These are phyloP conservation scores for Suhomyces terraborum DNA, from an alignment of 1,139 yeast genomes.

Conservation along the genomic window DNA sequence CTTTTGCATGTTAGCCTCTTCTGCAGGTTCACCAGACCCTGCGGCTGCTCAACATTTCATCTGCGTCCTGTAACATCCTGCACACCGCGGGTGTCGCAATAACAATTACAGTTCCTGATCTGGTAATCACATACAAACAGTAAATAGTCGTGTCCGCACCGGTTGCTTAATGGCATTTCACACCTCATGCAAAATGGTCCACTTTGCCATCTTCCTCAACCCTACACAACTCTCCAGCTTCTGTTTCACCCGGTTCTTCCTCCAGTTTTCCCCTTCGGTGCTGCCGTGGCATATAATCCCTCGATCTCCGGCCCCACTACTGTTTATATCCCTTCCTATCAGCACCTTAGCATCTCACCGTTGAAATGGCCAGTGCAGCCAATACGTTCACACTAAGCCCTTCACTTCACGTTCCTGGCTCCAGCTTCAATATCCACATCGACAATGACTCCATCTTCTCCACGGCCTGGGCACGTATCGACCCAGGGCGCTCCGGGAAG, in stretches of 20 bases:
- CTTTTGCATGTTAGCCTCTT: too few species aligned
- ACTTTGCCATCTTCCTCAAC: neutral
- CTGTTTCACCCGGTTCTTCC: neutral
- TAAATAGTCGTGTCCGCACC: constrained; percentile 9
- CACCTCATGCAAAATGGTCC: too few species aligned
- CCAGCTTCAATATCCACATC: neutral
- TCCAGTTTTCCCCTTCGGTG: too few species aligned
- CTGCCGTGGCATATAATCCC: too few species aligned
- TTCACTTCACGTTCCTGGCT: neutral
- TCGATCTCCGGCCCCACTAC: too few species aligned
- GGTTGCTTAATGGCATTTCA: neutral
- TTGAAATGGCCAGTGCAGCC: neutral
- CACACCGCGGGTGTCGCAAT: neutral
- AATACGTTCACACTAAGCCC: neutral
- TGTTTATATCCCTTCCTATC: too few species aligned
- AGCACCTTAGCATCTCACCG: too few species aligned
- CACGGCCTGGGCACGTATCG: constrained; percentile 15
- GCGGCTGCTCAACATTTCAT: neutral
- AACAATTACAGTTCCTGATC: constrained; percentile 13
- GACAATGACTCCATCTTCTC: constrained; percentile 11
- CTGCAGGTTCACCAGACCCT: too few species aligned
- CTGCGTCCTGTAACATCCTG: too few species aligned
- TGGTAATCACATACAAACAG: constrained; percentile 8
- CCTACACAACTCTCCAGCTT: too few species aligned
- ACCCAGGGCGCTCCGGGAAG: constrained; percentile 5